Evolutionary conservation across 768 basidiomycete species (phyloP).

Genomic region (Dentipellis sp.): DNA sequence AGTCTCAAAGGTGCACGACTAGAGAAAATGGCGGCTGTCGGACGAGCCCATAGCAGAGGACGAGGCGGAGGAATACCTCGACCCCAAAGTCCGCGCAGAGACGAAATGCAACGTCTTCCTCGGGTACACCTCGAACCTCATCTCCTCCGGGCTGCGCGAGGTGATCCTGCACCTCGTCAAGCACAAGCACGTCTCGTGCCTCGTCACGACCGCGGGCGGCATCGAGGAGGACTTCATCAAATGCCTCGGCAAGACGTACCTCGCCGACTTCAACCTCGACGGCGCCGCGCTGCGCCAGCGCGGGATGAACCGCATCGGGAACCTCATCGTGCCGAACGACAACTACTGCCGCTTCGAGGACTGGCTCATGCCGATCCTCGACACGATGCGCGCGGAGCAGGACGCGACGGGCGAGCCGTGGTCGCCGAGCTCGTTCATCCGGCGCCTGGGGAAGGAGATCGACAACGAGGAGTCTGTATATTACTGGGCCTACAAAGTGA

Average conservation of each 20-base stretch:
- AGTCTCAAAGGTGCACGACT: background rate
- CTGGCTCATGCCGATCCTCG: slow-evolving; percentile 94
- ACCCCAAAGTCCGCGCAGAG: slow-evolving; percentile 50
- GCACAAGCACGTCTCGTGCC: slow-evolving; percentile 77
- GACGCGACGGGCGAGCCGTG: slow-evolving; percentile 58
- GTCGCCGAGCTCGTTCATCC: slow-evolving; percentile 93
- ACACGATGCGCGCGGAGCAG: slow-evolving; percentile 87
- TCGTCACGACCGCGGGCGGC: slow-evolving; percentile 97
- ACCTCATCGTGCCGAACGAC: slow-evolving; percentile 92
- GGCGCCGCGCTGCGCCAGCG: slow-evolving; percentile 78
- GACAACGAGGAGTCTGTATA: slow-evolving; percentile 96
- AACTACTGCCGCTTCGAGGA: slow-evolving; percentile 99
- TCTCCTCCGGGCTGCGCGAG: slow-evolving; percentile 94
- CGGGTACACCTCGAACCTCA: slow-evolving; percentile 97
- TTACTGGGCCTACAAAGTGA: slow-evolving; percentile 99
- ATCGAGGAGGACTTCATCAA: slow-evolving; percentile 99
- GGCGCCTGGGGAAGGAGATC: slow-evolving; percentile 92
- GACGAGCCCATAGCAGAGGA: slow-evolving; percentile 69
- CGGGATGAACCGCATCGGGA: slow-evolving; percentile 97
- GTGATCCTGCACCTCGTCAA: slow-evolving; percentile 88
- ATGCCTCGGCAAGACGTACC: slow-evolving; percentile 93
- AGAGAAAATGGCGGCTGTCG: slow-evolving; percentile 87
- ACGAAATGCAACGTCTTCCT: slow-evolving; percentile 87
- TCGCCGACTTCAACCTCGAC: slow-evolving; percentile 88
- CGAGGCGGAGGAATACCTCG: slow-evolving; percentile 57